A percentile compares a stretch with the other conserved stretches of the same genome.
phyloP scores from a whole-genome alignment of 1,139 yeast genomes.

The Saccharomycopsis crataegensis region DNA sequence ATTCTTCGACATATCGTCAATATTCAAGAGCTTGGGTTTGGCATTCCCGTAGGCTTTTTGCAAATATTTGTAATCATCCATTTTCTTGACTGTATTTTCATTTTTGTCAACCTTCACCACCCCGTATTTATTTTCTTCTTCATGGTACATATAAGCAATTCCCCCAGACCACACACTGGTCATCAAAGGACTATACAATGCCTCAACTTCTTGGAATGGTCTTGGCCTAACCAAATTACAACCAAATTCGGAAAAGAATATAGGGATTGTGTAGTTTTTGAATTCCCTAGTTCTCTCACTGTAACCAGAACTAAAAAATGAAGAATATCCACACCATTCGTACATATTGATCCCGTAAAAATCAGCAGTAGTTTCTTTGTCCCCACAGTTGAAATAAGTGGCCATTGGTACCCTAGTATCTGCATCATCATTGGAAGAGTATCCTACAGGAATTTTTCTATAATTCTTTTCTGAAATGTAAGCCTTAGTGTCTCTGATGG shows the following conservation, averaged over 20 bases:
- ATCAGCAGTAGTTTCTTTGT: conserved; percentile 48
- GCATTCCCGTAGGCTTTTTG: conserved; percentile 45
- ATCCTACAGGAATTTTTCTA: conserved; percentile 70
- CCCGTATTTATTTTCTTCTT: conserved; percentile 70
- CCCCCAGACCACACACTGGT: conserved; percentile 85
- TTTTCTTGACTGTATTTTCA: conserved; percentile 40
- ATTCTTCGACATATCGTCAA: conserved; percentile 36
- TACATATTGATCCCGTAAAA: conserved; percentile 94
- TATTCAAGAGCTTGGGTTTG: conserved; percentile 48
- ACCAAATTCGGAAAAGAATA: conserved; percentile 77
- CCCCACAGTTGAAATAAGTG: conserved; percentile 73
- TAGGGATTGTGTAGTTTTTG: conserved; percentile 56
- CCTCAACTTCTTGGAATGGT: conserved; percentile 61
- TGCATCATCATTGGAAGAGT: conserved; percentile 71
- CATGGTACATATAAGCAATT: conserved; percentile 75
- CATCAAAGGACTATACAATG: conserved; percentile 56
- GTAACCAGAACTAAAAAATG: conserved; percentile 65
- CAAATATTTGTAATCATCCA: conserved; percentile 54
- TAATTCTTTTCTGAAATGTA: conserved; percentile 55
- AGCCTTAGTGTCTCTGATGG: conserved; percentile 66
- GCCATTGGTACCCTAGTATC: conserved; percentile 62
- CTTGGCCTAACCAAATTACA: conserved; percentile 61
- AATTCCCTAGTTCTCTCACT: conserved; percentile 65
- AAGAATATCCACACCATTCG: conserved; percentile 86
- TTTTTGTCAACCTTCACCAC: conserved; percentile 39